Evolutionary conservation across 495 filamentous ascomycete genomes (phyloP).

Genomic region (Acidiella bohemica): DNA sequence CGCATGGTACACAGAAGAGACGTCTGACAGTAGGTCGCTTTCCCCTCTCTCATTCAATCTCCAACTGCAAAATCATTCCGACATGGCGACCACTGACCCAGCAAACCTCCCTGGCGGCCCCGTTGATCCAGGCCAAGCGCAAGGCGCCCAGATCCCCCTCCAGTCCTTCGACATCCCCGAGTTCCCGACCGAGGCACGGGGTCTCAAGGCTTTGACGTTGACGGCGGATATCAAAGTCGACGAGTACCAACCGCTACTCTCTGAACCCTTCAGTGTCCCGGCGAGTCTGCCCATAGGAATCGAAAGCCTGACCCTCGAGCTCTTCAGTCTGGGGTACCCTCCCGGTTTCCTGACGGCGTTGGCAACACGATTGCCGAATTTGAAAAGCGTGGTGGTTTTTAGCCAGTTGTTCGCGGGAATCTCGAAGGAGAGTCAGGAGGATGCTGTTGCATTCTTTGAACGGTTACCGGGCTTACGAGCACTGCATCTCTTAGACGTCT

Average conservation of each 20-base stretch:
- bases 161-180: conserved; percentile 24
- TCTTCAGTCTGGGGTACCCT: conserved; percentile 34
- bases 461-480: conserved; percentile 19
- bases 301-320: conserved; percentile 30
- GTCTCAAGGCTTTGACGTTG: conserved; percentile 25
- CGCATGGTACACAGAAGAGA: too few species aligned
- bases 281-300: conserved; percentile 17
- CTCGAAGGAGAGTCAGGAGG: conserved; percentile 19
- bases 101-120: conserved; percentile 10
- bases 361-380: conserved; percentile 19
- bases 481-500: conserved; percentile 33
- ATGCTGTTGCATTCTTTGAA: conserved; percentile 28
- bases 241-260: conserved; percentile 23
- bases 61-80: neutral
- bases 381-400: conserved; percentile 30
- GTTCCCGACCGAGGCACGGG: conserved; percentile 22
- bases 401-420: conserved; percentile 30
- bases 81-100: conserved; percentile 18
- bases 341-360: conserved; percentile 27
- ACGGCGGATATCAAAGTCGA: conserved; percentile 28
- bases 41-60: neutral
- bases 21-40: too few species aligned
- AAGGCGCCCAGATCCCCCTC: conserved; percentile 28
- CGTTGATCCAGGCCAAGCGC: conserved; percentile 18
- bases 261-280: conserved; percentile 11